Percentiles rank a stretch among this genome's conserved stretches.
Conservation (phyloP, 352 stramenopile species). For the Phytophthora podocarpi region DNA sequence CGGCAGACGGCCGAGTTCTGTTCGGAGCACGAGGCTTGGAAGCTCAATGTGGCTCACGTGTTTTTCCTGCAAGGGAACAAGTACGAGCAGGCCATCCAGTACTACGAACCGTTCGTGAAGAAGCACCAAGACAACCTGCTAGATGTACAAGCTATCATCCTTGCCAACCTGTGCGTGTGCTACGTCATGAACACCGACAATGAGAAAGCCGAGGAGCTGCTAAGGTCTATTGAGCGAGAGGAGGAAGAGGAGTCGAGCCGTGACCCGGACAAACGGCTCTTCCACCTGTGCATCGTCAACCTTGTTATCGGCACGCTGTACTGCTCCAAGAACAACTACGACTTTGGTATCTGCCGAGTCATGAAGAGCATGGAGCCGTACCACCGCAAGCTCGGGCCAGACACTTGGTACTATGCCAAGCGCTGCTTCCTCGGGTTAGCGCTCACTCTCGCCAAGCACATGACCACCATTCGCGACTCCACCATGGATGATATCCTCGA, state of each 20-base stretch:
- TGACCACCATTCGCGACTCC: constrained; percentile 94
- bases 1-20: constrained; percentile 95
- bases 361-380: constrained; percentile 96
- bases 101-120: constrained; percentile 97
- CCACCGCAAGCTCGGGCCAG: constrained; percentile 94
- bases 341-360: constrained; percentile 96
- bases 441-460: constrained; percentile 94
- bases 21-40: constrained; percentile 95
- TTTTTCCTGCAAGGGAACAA: constrained; percentile 95
- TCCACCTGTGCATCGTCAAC: constrained; percentile 98
- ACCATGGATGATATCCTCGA: constrained; percentile 95
- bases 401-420: constrained; percentile 97
- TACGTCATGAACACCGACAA: constrained; percentile 99
- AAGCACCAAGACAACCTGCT: constrained; percentile 92
- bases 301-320: constrained; percentile 98
- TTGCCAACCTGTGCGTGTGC: constrained; percentile 97
- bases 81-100: constrained; percentile 89
- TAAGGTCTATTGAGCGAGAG: constrained; percentile 95
- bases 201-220: constrained; percentile 95
- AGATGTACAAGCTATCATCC: constrained; percentile 94
- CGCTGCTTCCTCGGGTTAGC: constrained; percentile 94
- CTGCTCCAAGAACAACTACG: constrained; percentile 98
- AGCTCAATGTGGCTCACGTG: constrained; percentile 96
- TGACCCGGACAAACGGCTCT: constrained; percentile 90
- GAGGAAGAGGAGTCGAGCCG: constrained; percentile 90